phyloP scores from a whole-genome alignment of 225 moss, liverwort and hornwort species.

The Ulota crispa region DNA sequence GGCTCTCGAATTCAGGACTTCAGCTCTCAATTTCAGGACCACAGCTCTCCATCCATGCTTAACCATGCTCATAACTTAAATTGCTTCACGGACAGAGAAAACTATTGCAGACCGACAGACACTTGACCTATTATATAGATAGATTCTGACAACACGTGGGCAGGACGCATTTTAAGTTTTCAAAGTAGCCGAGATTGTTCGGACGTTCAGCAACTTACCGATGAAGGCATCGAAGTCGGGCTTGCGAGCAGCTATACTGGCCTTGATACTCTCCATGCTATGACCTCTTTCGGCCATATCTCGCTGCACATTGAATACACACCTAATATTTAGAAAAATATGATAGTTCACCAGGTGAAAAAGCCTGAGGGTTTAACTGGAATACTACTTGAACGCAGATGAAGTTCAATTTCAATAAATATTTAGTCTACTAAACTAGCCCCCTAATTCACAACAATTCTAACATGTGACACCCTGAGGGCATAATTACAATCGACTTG shows the following conservation, averaged over 20 bases:
- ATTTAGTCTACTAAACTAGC: background rate
- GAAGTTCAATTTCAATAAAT: background rate
- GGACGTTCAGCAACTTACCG: constrained; percentile 36
- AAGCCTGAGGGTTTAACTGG: background rate
- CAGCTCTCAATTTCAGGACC: too few species aligned
- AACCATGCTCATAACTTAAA: too few species aligned
- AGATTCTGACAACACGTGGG: too few species aligned
- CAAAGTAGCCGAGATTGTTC: background rate
- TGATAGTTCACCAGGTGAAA: background rate
- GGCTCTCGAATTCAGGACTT: too few species aligned
- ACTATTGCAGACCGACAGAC: too few species aligned
- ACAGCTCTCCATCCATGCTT: too few species aligned
- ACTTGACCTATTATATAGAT: too few species aligned
- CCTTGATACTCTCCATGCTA: constrained; percentile 92
- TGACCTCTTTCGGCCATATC: constrained; percentile 97
- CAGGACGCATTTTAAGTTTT: background rate
- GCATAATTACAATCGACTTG: background rate
- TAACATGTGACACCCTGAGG: too few species aligned
- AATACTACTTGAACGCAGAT: background rate
- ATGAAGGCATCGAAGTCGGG: constrained; percentile 95
- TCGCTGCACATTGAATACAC: constrained; percentile 50
- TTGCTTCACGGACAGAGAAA: too few species aligned
- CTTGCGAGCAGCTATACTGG: constrained; percentile 85
- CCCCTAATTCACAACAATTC: background rate
- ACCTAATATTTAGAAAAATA: too few species aligned